These are phyloP conservation scores for Epichloe baconii DNA, from an alignment of 2,329 filamentous ascomycete species.

Conservation along the genomic window DNA sequence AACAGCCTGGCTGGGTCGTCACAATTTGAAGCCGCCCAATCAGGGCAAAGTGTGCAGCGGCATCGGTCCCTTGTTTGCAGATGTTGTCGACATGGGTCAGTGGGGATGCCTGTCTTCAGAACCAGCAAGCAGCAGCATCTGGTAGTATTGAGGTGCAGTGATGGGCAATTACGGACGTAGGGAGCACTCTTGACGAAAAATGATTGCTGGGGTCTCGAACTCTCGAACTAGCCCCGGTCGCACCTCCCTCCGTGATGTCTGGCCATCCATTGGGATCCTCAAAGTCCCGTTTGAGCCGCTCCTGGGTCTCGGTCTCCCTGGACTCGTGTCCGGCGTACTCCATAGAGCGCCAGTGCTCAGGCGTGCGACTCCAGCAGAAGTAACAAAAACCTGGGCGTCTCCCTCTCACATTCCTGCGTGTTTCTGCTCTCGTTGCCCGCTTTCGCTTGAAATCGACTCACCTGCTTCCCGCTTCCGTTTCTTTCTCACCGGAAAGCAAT, in stretches of 20 bases:
- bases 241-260: neutral
- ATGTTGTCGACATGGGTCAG: neutral
- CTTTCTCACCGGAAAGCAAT: too few species aligned
- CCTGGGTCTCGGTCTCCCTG: conserved; percentile 1
- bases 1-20: neutral
- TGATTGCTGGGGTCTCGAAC: neutral
- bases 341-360: neutral
- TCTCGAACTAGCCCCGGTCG: neutral
- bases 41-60: neutral
- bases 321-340: neutral
- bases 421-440: neutral
- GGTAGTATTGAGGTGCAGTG: too few species aligned
- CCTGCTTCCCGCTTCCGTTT: neutral
- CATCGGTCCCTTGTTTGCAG: neutral
- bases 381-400: conserved; percentile 1
- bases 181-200: too few species aligned
- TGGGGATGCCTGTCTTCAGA: too few species aligned
- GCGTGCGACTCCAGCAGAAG: neutral
- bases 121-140: too few species aligned
- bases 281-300: too few species aligned
- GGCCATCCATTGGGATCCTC: too few species aligned
- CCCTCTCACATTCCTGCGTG: neutral
- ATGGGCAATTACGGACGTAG: too few species aligned
- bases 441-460: neutral
- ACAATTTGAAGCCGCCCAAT: neutral